phyloP scores from a whole-genome alignment of 495 filamentous ascomycete genomes.

The Podospora anserina region DNA sequence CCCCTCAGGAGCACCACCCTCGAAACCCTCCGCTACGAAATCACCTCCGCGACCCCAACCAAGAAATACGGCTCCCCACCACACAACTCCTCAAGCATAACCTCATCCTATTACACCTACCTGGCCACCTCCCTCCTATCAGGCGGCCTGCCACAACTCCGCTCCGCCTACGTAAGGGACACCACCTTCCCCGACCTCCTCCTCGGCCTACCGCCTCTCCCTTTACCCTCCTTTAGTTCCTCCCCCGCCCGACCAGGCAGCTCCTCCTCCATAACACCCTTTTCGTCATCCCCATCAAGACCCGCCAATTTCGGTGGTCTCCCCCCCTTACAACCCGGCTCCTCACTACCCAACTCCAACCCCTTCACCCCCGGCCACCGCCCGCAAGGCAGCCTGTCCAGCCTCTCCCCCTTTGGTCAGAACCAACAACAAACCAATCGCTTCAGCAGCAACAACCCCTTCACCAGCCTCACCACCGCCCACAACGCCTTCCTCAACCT shows the following conservation, averaged over 20 bases:
- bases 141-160: conserved; percentile 68
- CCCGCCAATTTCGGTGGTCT: conserved; percentile 1
- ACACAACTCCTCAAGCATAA: conserved; percentile 43
- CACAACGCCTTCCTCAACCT: conserved; percentile 37
- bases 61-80: conserved; percentile 41
- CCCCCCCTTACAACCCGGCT: conserved; percentile 13
- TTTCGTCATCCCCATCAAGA: conserved; percentile 25
- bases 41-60: conserved; percentile 55
- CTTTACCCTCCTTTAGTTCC: conserved; percentile 49
- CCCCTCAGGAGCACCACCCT: conserved; percentile 66
- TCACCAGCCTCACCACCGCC: conserved; percentile 37
- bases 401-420: conserved; percentile 10
- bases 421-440: conserved; percentile 24
- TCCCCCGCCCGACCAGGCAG: conserved; percentile 36
- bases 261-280: conserved; percentile 17
- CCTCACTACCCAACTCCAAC: conserved; percentile 4
- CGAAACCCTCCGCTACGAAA: conserved; percentile 73
- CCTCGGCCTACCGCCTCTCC: conserved; percentile 61
- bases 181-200: conserved; percentile 67
- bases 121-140: conserved; percentile 75
- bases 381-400: conserved; percentile 21
- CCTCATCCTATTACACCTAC: conserved; percentile 77
- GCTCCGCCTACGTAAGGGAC: conserved; percentile 80
- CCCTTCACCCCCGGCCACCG: conserved; percentile 13
- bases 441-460: conserved; percentile 54